A percentile compares a stretch with the other conserved stretches of the same genome.
These are phyloP conservation scores for Leishmania lainsoni DNA, from an alignment of 208 protist species.

Conservation along the genomic window DNA sequence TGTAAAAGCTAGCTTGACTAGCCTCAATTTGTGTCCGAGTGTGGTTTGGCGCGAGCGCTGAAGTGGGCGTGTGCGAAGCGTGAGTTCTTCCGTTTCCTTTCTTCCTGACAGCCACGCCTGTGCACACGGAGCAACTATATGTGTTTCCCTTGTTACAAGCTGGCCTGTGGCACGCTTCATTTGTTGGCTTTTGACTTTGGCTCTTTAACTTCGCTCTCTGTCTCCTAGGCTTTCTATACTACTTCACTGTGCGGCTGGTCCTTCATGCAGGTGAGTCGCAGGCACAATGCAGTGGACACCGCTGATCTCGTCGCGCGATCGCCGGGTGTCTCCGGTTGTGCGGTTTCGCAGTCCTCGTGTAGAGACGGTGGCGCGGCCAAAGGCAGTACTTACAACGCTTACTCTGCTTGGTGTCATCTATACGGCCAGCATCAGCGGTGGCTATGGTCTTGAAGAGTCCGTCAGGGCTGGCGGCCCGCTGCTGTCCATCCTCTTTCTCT, in stretches of 20 bases:
- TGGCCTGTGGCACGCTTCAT: not conserved
- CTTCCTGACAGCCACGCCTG: not conserved
- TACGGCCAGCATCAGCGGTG: conserved; percentile 86
- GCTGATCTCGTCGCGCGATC: conserved; percentile 22
- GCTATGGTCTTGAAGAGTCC: conserved; percentile 88
- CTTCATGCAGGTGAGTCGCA: not conserved
- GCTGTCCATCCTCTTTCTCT: conserved; percentile 84
- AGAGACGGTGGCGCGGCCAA: conserved; percentile 45
- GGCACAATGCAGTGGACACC: conserved; percentile 8
- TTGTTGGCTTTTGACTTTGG: too few species aligned
- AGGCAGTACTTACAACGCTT: conserved; percentile 78
- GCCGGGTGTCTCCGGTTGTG: conserved; percentile 63
- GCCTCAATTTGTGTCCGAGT: not conserved
- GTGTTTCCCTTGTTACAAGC: too few species aligned
- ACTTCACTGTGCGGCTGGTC: not conserved
- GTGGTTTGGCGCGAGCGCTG: not conserved
- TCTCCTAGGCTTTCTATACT: not conserved
- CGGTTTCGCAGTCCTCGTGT: conserved; percentile 67
- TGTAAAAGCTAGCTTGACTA: not conserved
- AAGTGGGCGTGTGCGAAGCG: not conserved
- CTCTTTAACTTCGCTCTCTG: not conserved
- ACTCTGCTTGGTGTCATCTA: conserved; percentile 92
- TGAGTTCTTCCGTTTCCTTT: not conserved
- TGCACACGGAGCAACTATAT: not conserved
- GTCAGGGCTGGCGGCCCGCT: conserved; percentile 87